Base-by-base conservation (phyloP, 768 basidiomycete genomes). In the Serendipita sp. region DNA sequence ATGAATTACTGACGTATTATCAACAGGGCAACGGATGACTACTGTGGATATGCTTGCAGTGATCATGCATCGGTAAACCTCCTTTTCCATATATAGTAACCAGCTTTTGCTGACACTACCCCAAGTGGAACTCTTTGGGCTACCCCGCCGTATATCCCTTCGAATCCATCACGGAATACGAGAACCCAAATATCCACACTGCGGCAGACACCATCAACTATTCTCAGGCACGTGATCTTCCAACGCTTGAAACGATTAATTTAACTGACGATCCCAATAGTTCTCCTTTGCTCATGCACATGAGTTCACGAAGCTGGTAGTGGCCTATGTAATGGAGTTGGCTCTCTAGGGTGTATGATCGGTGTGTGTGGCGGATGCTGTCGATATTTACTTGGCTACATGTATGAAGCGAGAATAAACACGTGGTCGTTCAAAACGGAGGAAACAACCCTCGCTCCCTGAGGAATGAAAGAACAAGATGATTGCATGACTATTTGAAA, bases 291-390 rank as follows among this genome's bases (percentile, higher is more conserved):
- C 71, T 63, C 81, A 84, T 70, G 80, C 81, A 63, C 72, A 81
- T 28, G 80, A 84, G 71, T 85, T 85, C 69, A 79, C 81, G 30
- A 84, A 84, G 72, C 74, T 85, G 18, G 80, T 76, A 16, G 76
- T 83, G 11, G 82, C 80, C 0, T 84, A 82, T 65, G 80, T 78
- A 2, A 77, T 83, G 67, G 84, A 85, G 70, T 68, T 84, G 13
- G 72, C 72, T 4, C 56, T 60, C 56, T 60, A 60, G n/a, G 30
- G 10, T 18, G 13, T 46, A 46, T 46, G 18, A 23, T 23, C 23
- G 23, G 23, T 23, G 23, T 23, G 23, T 23, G 23, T 23, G 23
- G 23, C 23, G 23, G 23, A 23, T 23, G 23, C 23, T 23, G 23
- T 23, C 23, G 23, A 23, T 23, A 23, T 23, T 23, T 23, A 23